Conservation (phyloP, 2,329 filamentous ascomycete genomes). For the Cladophialophora yegresii region DNA sequence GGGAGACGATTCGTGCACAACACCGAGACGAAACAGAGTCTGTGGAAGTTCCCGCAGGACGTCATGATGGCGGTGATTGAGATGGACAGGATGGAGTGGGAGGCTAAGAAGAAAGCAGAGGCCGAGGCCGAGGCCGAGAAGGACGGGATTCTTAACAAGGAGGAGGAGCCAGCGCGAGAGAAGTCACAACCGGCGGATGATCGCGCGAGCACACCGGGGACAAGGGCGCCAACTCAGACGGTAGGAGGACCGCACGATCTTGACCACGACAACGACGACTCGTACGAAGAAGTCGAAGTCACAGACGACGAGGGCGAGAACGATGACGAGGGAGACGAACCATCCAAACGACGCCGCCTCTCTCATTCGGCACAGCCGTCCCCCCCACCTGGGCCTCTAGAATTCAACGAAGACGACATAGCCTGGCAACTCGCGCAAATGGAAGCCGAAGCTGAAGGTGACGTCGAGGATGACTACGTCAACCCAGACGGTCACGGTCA, state of each 20-base stretch:
- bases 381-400: constrained; percentile 58
- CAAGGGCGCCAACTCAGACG: constrained; percentile 17
- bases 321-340: constrained; percentile 47
- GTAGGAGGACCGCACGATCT: constrained; percentile 22
- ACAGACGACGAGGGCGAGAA: constrained; percentile 59
- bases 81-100: constrained; percentile 71
- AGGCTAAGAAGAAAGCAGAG: constrained; percentile 55
- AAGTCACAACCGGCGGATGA: background rate
- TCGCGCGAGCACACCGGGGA: background rate
- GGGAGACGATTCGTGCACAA: constrained; percentile 91
- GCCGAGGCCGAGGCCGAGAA: background rate
- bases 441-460: constrained; percentile 75
- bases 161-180: background rate
- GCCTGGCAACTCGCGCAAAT: constrained; percentile 87
- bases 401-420: constrained; percentile 93
- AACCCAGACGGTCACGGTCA: constrained; percentile 77
- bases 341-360: constrained; percentile 54
- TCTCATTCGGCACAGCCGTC: constrained; percentile 49
- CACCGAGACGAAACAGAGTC: constrained; percentile 78
- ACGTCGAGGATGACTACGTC: constrained; percentile 54
- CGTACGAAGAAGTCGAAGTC: constrained; percentile 78
- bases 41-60: constrained; percentile 91
- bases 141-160: background rate
- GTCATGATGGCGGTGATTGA: constrained; percentile 72
- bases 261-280: constrained; percentile 61